These are phyloP conservation scores for Melampsora larici-populina DNA, from an alignment of 1,284 basidiomycete species.

Conservation along the genomic window DNA sequence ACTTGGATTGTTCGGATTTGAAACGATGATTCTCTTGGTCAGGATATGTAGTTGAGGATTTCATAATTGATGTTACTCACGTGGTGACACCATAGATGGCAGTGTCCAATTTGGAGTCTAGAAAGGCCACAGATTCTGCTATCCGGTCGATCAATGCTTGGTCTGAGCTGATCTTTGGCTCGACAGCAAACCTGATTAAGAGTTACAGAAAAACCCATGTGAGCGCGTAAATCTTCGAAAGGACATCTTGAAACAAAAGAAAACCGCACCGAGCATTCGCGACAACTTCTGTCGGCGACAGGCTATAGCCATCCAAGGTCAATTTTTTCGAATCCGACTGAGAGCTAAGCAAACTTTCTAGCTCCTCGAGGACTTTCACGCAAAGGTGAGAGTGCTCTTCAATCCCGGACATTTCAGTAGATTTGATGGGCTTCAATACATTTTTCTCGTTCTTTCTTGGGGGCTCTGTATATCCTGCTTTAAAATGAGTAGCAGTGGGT, in stretches of 20 bases:
- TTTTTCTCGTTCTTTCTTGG: too few species aligned
- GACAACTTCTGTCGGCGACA: constrained; percentile 70
- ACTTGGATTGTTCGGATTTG: too few species aligned
- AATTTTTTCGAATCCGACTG: constrained; percentile 49
- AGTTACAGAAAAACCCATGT: neutral
- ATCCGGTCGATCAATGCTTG: constrained; percentile 68
- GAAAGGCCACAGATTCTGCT: constrained; percentile 54
- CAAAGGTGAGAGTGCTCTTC: neutral
- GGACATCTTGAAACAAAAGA: constrained; percentile 61
- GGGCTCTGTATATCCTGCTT: too few species aligned
- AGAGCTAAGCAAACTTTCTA: neutral
- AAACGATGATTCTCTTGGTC: too few species aligned
- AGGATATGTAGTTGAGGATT: too few species aligned
- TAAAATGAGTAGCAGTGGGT: too few species aligned
- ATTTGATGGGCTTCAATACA: neutral
- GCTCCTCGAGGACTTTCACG: neutral
- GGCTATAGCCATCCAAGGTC: constrained; percentile 65
- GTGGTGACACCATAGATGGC: constrained; percentile 40
- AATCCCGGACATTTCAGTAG: neutral
- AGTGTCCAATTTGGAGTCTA: constrained; percentile 41
- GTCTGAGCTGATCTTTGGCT: constrained; percentile 53
- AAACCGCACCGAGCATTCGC: constrained; percentile 67
- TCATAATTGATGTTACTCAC: neutral
- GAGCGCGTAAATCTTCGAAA: constrained; percentile 50
- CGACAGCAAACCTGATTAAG: neutral